Conservation (phyloP, 306 rosid genomes). For the Begonia fuchsioides region DNA sequence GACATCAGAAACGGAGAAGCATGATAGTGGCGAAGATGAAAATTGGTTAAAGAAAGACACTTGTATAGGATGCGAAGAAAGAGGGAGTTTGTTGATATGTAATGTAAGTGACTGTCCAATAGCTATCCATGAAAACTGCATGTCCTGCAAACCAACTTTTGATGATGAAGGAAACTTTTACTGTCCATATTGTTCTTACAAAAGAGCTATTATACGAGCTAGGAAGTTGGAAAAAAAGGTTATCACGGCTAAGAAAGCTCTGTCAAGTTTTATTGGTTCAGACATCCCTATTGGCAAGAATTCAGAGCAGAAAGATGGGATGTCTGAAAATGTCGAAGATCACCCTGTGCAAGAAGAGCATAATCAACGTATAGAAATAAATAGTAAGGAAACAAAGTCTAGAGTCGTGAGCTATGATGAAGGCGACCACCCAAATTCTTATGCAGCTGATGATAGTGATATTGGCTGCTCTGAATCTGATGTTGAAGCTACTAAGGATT, state of each 20-base stretch:
- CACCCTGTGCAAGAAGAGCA: too few relatives aligned
- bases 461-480: neutral
- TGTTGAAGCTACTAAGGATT: slow-evolving; percentile 11
- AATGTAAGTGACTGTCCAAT: slow-evolving; percentile 38
- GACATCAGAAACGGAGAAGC: neutral
- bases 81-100: slow-evolving; percentile 31
- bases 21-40: neutral
- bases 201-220: slow-evolving; percentile 13
- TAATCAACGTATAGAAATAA: neutral
- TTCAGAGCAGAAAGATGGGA: slow-evolving; percentile 2
- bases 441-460: slow-evolving; percentile 4
- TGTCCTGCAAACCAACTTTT: slow-evolving; percentile 33
- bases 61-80: slow-evolving; percentile 33
- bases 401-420: slow-evolving; percentile 7
- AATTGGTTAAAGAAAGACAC: slow-evolving; percentile 13
- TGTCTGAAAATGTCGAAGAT: slow-evolving; percentile 4
- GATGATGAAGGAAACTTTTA: slow-evolving; percentile 39
- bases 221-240: slow-evolving; percentile 22
- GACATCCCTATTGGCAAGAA: slow-evolving; percentile 5
- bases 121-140: slow-evolving; percentile 37
- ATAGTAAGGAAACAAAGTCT: slow-evolving; percentile 1
- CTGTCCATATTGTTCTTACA: slow-evolving; percentile 56
- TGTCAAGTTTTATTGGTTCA: slow-evolving; percentile 26
- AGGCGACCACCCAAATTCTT: slow-evolving; percentile 8
- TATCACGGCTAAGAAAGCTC: slow-evolving; percentile 21